phyloP scores from a whole-genome alignment of 1,284 basidiomycete species.

The Moniliella sp. region DNA sequence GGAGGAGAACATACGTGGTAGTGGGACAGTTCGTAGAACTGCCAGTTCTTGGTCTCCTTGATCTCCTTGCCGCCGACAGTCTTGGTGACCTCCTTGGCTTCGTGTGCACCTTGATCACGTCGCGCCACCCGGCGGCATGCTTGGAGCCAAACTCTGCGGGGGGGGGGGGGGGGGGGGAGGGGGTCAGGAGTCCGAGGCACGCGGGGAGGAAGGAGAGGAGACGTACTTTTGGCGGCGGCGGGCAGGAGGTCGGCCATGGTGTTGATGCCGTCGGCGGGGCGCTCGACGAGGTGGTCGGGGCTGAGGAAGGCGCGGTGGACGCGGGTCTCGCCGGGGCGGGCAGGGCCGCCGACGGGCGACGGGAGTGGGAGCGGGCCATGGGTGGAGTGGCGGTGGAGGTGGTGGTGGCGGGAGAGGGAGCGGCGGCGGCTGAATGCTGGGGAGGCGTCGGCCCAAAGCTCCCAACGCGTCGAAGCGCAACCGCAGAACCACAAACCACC shows the following conservation, averaged over 20 bases:
- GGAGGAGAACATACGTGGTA: too few species aligned
- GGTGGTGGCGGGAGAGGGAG: too few species aligned
- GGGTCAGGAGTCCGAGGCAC: too few species aligned
- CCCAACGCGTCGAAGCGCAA: too few species aligned
- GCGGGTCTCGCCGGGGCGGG: constrained; percentile 42
- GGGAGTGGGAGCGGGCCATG: constrained; percentile 3
- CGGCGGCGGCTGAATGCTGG: too few species aligned
- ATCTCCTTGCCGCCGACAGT: constrained; percentile 50
- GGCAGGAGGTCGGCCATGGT: constrained; percentile 60
- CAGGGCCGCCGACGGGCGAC: constrained; percentile 4
- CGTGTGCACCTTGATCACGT: constrained; percentile 54
- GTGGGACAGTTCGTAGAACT: constrained; percentile 61
- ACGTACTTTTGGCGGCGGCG: constrained; percentile 45
- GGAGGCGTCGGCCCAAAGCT: too few species aligned
- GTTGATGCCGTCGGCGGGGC: constrained; percentile 54
- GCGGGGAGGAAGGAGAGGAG: background rate
- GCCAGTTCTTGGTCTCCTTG: constrained; percentile 64
- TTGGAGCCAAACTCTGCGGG: constrained; percentile 17
- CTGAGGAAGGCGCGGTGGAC: constrained; percentile 49
- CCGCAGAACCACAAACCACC: too few species aligned
- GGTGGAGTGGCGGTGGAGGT: too few species aligned
- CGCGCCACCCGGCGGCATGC: constrained; percentile 47
- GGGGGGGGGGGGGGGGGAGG: too few species aligned
- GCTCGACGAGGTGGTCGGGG: constrained; percentile 49
- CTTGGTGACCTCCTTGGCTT: constrained; percentile 65